phyloP scores from a whole-genome alignment of 176 grass and related monocot species.

The Neostapfia colusana region DNA sequence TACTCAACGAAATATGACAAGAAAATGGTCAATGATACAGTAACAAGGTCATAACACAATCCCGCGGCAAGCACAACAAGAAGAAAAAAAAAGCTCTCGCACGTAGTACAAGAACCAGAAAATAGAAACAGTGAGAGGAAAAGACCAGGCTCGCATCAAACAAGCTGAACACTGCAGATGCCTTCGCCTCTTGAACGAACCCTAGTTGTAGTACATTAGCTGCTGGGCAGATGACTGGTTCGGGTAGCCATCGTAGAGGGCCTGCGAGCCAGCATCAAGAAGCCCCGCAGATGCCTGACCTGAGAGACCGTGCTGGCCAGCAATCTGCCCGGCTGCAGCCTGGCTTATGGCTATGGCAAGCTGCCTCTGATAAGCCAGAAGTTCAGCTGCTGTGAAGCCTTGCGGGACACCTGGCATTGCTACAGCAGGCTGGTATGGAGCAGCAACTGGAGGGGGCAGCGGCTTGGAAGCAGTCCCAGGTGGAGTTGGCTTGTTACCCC shows the following conservation, averaged over 20 bases:
- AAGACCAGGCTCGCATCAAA: conserved; percentile 38
- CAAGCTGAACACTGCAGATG: conserved; percentile 59
- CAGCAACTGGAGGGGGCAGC: conserved; percentile 55
- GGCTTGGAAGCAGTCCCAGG: conserved; percentile 71
- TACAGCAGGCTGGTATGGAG: conserved; percentile 54
- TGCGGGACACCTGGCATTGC: conserved; percentile 57
- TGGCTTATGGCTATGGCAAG: conserved; percentile 63
- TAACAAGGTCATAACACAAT: conserved; percentile 40
- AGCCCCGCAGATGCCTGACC: conserved; percentile 73
- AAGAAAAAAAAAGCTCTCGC: conserved; percentile 35
- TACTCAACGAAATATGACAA: conserved; percentile 44
- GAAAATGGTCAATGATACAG: conserved; percentile 44
- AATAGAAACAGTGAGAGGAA: conserved; percentile 25
- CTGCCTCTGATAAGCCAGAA: conserved; percentile 76
- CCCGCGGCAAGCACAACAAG: conserved; percentile 16
- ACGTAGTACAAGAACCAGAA: conserved; percentile 51
- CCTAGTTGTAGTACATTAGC: conserved; percentile 85
- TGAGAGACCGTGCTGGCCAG: conserved; percentile 62
- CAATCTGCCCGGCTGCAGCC: conserved; percentile 55
- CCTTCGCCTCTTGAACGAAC: conserved; percentile 44
- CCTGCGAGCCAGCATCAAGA: conserved; percentile 60
- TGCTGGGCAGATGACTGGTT: conserved; percentile 70
- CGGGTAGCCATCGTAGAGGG: conserved; percentile 65
- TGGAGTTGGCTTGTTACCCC: conserved; percentile 78
- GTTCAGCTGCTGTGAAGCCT: conserved; percentile 59